Percentiles rank a stretch among this genome's conserved stretches.
Evolutionary conservation across 495 filamentous ascomycete species (phyloP).

Genomic region (Xylaria grammica): DNA sequence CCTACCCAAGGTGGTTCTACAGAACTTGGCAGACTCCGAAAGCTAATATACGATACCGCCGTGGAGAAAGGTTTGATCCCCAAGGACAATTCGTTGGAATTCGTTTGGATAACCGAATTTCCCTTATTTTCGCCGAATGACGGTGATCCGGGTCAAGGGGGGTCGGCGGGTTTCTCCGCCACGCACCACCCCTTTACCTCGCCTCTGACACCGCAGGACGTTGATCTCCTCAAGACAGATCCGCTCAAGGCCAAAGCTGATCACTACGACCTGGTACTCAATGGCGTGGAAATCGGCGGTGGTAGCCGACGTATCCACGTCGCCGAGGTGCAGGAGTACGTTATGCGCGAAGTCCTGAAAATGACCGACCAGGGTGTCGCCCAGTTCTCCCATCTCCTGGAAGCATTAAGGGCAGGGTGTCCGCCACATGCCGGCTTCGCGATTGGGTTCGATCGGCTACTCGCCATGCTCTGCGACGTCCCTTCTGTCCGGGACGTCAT

Average conservation of each 20-base stretch:
- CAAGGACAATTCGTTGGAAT: slow-evolving; percentile 61
- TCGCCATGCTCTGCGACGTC: slow-evolving; percentile 78
- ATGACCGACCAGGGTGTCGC: slow-evolving; percentile 64
- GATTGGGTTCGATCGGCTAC: slow-evolving; percentile 86
- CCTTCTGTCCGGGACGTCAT: slow-evolving; percentile 88
- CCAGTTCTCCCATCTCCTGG: slow-evolving; percentile 83
- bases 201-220: slow-evolving; percentile 72
- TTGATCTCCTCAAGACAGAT: slow-evolving; percentile 72
- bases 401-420: slow-evolving; percentile 84
- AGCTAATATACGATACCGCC: slow-evolving; percentile 69
- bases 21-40: slow-evolving; percentile 75
- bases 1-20: slow-evolving; percentile 75
- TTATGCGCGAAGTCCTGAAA: slow-evolving; percentile 82
- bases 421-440: slow-evolving; percentile 97
- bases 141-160: slow-evolving; percentile 79
- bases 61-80: slow-evolving; percentile 62
- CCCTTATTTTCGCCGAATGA: slow-evolving; percentile 81
- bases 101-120: slow-evolving; percentile 87
- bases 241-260: slow-evolving; percentile 76
- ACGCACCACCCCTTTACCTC: slow-evolving; percentile 98
- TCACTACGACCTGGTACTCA: slow-evolving; percentile 94
- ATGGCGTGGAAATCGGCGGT: slow-evolving; percentile 92
- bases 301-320: slow-evolving; percentile 93
- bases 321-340: slow-evolving; percentile 79
- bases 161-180: slow-evolving; percentile 76